These are phyloP conservation scores for Tylopilus sp. DNA, from an alignment of 768 basidiomycete species.

Conservation along the genomic window DNA sequence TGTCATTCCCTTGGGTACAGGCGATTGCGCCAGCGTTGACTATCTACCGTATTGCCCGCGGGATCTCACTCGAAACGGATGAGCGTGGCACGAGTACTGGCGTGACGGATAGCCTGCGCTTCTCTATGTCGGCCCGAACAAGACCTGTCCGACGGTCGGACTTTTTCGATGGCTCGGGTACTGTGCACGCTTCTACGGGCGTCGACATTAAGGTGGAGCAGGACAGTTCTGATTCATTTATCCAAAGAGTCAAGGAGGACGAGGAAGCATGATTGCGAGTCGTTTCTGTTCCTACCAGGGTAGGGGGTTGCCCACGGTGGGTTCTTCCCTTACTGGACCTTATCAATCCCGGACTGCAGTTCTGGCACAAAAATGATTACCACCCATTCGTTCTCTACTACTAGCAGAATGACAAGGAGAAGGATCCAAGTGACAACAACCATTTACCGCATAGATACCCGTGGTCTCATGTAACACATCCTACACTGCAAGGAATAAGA, in stretches of 20 bases:
- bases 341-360: neutral
- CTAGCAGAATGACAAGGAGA: neutral
- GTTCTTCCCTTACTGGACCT: neutral
- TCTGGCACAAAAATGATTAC: neutral
- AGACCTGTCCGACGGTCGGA: constrained; percentile 1
- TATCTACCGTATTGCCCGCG: constrained; percentile 19
- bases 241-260: constrained; percentile 10
- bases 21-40: constrained; percentile 19
- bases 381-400: neutral
- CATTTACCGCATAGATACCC: neutral
- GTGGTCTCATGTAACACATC: neutral
- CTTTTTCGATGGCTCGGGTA: constrained; percentile 7
- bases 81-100: neutral
- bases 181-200: constrained; percentile 1
- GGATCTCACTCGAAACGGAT: constrained; percentile 20
- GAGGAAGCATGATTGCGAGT: neutral
- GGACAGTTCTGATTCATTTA: constrained; percentile 9
- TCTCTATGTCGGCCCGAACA: neutral
- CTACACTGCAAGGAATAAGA: neutral
- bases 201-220: constrained; percentile 1
- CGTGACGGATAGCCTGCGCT: constrained; percentile 4
- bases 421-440: neutral
- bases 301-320: neutral
- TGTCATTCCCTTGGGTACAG: neutral
- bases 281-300: neutral